Base-by-base conservation (phyloP, 331 rosid genomes). In the Dryas integrifolia region DNA sequence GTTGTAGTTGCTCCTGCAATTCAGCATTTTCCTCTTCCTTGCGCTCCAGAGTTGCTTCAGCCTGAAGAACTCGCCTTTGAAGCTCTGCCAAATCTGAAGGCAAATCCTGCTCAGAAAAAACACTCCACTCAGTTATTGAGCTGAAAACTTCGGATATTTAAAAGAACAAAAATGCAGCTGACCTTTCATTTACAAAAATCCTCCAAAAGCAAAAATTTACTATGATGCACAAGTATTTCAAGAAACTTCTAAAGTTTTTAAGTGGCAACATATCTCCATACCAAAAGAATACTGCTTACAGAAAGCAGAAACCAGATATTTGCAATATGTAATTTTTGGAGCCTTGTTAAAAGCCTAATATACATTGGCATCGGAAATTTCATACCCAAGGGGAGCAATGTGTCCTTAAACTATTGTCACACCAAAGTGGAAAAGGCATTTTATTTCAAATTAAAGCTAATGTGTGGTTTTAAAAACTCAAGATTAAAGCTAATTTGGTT, bases 1-100 rank as follows among this genome's bases (percentile, higher is more conserved):
- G 92, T 48, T 77, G 86, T 62, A 92, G 86, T 38, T 87, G 89
- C 75, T 92, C 99, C 76, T 79, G 87, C 85, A 95, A 75, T 58
- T 87, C 90, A 21, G 80, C 70, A 82, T 90, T 95, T 88, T 92
- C 98, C 87, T 71, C 96, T 81, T 92, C 98, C 83, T 88, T 95
- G 73, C 85, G 91, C 89, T 78, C 90, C 70, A 90, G 76, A 76
- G 92, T 79, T 73, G 89, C 82, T 86, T 95, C 96, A 55, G 96
- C 94, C 78, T 72, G 88, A 9, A 80, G 55, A 68, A 92, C 93
- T 78, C 88, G 88, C 79, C 58, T 82, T 86, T 85, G 96, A 79
- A 95, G 88, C 80, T 85, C 96, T 43, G 66, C 81, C 71, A 89
- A 71, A 81, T 85, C 79, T 70, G 90, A 75, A 57, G 90, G 87